Conservation (phyloP, 2,329 filamentous ascomycete species). For the Trichoderma sp. region DNA sequence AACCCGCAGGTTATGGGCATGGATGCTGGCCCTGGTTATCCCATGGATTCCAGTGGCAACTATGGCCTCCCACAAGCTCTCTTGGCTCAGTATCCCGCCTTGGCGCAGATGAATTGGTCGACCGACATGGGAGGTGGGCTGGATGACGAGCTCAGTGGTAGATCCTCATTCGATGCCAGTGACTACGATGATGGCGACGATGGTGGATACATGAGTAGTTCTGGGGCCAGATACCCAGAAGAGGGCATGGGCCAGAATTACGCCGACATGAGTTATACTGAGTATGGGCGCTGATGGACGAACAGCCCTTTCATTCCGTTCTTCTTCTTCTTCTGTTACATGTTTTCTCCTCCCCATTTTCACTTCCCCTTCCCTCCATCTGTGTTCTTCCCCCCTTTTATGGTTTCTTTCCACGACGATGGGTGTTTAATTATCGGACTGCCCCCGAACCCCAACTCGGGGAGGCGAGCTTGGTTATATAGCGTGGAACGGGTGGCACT, state of each 20-base stretch:
- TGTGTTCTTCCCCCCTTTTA: background rate
- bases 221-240: constrained; percentile 59
- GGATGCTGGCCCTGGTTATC: constrained; percentile 58
- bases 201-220: constrained; percentile 62
- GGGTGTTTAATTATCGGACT: background rate
- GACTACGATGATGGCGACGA: constrained; percentile 75
- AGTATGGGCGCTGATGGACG: constrained; percentile 44
- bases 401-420: background rate
- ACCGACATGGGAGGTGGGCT: constrained; percentile 65
- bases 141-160: constrained; percentile 73
- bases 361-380: background rate
- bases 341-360: background rate
- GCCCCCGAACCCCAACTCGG: background rate
- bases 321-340: background rate
- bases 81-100: constrained; percentile 84
- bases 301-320: background rate
- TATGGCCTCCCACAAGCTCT: constrained; percentile 82
- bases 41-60: constrained; percentile 53
- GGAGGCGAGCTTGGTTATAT: background rate
- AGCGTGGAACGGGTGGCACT: constrained; percentile 3
- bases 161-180: constrained; percentile 78
- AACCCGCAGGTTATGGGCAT: constrained; percentile 56
- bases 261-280: constrained; percentile 50
- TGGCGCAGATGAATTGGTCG: constrained; percentile 88
- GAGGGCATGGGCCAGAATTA: constrained; percentile 55